Percentiles rank a stretch among this genome's conserved stretches.
Evolutionary conservation across 352 stramenopile genomes (phyloP).

Genomic region (Phytophthora sp.): DNA sequence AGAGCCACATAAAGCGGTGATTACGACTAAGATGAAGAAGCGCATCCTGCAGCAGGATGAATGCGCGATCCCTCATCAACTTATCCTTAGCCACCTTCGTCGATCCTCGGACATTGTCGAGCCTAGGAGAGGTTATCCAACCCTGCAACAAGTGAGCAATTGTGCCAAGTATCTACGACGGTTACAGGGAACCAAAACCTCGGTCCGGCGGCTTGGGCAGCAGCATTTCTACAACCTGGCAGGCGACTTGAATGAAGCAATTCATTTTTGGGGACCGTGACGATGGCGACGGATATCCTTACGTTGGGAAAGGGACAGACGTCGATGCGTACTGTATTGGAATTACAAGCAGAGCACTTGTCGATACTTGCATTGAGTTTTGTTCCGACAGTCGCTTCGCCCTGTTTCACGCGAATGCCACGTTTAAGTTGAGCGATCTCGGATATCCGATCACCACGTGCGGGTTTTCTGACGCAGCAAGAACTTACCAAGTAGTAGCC

Average conservation of each 20-base stretch:
- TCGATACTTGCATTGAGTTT: not conserved
- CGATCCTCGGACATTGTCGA: not conserved
- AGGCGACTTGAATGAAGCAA: not conserved
- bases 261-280: conserved; percentile 4
- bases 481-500: not conserved
- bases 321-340: not conserved
- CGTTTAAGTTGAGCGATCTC: not conserved
- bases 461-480: not conserved
- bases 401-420: not conserved
- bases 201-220: not conserved
- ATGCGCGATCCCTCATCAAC: conserved; percentile 1
- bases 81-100: not conserved
- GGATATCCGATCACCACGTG: not conserved
- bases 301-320: conserved; percentile 7
- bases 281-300: not conserved
- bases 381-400: not conserved
- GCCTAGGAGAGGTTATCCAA: conserved; percentile 2
- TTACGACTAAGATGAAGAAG: conserved; percentile 10
- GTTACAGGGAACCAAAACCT: conserved; percentile 9
- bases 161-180: conserved; percentile 2
- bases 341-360: not conserved
- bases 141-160: not conserved
- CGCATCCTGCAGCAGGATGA: conserved; percentile 13
- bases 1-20: too few species aligned
- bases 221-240: not conserved